These are phyloP conservation scores for Penium margaritaceum DNA, from an alignment of 139 green algal genomes.

Conservation along the genomic window DNA sequence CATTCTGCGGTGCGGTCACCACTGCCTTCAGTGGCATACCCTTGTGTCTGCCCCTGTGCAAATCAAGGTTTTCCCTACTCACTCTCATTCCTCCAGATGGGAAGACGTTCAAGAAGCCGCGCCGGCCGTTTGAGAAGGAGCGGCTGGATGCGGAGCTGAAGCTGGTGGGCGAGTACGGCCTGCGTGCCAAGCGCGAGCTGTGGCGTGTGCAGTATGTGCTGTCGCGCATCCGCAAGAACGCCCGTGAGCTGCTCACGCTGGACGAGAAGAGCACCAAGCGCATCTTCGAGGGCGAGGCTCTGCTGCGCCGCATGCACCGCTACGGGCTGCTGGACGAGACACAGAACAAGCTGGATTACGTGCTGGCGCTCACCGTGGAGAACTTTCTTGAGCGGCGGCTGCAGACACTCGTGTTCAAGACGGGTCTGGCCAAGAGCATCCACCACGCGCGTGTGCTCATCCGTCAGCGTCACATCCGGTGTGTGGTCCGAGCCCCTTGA, in stretches of 20 bases:
- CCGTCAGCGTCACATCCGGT: conserved; percentile 89
- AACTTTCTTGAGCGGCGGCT: conserved; percentile 81
- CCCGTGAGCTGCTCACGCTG: conserved; percentile 88
- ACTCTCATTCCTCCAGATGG: no score
- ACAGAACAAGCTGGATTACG: conserved; percentile 97
- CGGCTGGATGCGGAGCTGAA: conserved; percentile 97
- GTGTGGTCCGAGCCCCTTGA: no score
- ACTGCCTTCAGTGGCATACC: no score
- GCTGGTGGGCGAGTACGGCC: conserved; percentile 95
- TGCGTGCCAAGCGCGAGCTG: conserved; percentile 98
- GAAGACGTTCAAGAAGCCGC: conserved; percentile 99
- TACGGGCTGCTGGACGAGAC: conserved; percentile 86
- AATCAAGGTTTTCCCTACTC: no score
- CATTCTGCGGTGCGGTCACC: no score
- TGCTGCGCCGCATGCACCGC: conserved; percentile 81
- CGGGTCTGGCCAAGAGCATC: conserved; percentile 96
- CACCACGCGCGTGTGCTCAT: conserved; percentile 98
- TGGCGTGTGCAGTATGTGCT: conserved; percentile 85
- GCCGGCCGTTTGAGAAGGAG: conserved; percentile 99
- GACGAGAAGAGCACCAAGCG: conserved; percentile 90
- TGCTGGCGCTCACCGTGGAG: conserved; percentile 83
- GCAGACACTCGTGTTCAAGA: conserved; percentile 99
- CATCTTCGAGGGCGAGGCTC: conserved; percentile 89
- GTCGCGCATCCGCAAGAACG: conserved; percentile 83
- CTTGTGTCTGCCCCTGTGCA: no score